Evolutionary conservation across 2,329 filamentous ascomycete species (phyloP).

Genomic region (Fusarium vanettenii): DNA sequence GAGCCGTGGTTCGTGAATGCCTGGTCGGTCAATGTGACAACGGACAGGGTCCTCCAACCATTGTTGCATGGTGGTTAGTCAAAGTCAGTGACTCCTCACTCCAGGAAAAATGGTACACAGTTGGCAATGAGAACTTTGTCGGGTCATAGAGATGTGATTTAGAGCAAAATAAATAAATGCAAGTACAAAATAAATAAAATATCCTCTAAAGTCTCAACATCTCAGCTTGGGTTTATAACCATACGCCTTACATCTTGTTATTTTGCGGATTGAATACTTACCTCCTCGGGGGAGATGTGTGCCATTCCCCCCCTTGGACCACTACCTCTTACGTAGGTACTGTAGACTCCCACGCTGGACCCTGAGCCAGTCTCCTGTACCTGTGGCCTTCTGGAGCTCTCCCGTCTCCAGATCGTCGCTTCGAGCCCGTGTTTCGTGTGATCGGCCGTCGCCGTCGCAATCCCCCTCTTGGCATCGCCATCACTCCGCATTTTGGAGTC

Average conservation of each 20-base stretch:
- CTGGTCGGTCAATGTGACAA: not conserved
- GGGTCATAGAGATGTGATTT: not conserved
- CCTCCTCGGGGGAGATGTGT: no score
- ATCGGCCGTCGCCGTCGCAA: conserved; percentile 9
- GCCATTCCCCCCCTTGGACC: no score
- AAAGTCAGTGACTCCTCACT: conserved; percentile 1
- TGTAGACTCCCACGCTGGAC: not conserved
- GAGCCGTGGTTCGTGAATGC: not conserved
- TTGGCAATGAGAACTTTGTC: not conserved
- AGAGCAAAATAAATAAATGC: not conserved
- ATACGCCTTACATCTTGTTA: not conserved
- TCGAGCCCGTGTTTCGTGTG: conserved; percentile 11
- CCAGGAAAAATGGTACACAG: not conserved
- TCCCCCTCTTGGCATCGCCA: not conserved
- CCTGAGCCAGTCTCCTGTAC: not conserved
- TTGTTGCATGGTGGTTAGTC: conserved; percentile 23
- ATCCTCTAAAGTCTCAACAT: not conserved
- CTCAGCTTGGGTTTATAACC: not conserved
- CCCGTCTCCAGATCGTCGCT: conserved; percentile 21
- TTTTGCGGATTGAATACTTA: not conserved
- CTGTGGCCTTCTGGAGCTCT: conserved; percentile 1
- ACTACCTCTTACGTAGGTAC: no score
- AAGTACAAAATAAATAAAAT: not conserved
- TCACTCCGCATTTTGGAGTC: not conserved
- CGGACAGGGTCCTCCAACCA: conserved; percentile 25